phyloP scores from a whole-genome alignment of 768 basidiomycete species.

The Termitomyces sp. region DNA sequence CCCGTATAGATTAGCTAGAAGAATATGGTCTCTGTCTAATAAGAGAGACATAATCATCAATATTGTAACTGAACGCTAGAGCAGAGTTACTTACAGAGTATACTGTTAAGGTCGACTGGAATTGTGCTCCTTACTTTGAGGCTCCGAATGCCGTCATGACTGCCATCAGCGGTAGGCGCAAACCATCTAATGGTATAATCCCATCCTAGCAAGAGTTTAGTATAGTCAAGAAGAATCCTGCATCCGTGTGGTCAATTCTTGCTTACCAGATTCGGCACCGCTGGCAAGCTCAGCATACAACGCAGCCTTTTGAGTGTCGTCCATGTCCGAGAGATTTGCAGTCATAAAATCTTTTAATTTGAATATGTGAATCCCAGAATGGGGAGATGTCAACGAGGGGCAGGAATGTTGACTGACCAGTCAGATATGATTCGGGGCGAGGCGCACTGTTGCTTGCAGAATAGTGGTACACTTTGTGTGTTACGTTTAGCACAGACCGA shows the following conservation, averaged over 20 bases:
- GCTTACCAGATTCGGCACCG: slow-evolving; percentile 77
- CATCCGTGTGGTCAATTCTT: neutral
- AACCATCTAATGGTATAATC: slow-evolving; percentile 56
- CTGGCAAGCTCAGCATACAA: slow-evolving; percentile 88
- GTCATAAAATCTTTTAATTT: slow-evolving; percentile 62
- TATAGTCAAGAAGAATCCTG: neutral
- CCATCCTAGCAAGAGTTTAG: slow-evolving; percentile 31
- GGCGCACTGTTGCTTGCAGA: slow-evolving; percentile 82
- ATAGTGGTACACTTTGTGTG: slow-evolving; percentile 67
- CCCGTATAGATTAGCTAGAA: slow-evolving; percentile 61
- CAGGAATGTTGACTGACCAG: slow-evolving; percentile 34
- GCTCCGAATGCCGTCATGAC: slow-evolving; percentile 55
- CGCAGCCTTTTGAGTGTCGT: slow-evolving; percentile 52
- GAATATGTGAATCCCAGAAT: slow-evolving; percentile 14
- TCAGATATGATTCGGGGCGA: slow-evolving; percentile 82
- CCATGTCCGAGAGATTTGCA: slow-evolving; percentile 66
- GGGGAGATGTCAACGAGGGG: neutral
- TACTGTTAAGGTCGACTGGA: slow-evolving; percentile 79
- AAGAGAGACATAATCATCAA: neutral
- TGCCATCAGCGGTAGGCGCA: slow-evolving; percentile 30
- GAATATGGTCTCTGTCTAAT: slow-evolving; percentile 59
- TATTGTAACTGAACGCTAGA: neutral
- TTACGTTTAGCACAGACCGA: slow-evolving; percentile 64
- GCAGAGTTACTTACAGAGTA: slow-evolving; percentile 61
- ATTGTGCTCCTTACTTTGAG: slow-evolving; percentile 69